Base-by-base conservation (phyloP, 805 yeast species). In the Zygosaccharomyces bailii region DNA sequence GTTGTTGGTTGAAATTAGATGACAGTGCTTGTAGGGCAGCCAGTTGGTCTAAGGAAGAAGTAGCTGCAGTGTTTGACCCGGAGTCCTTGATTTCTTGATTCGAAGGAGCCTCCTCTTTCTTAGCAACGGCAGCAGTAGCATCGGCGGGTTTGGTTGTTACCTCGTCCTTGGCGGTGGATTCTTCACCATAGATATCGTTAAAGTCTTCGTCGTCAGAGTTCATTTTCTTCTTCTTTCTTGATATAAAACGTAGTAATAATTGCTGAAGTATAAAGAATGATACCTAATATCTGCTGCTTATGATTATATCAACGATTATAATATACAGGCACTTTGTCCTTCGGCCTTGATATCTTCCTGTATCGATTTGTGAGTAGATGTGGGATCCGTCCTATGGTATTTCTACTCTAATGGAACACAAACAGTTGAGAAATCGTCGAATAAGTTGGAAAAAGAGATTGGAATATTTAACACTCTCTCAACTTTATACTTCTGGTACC, bases 171-270 rank as follows among this genome's bases (percentile, higher is more conserved):
- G 54, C 49, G 32, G 55, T 51, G 34, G 53, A 54, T 37, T 56
- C 72, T 44, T 66, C 66, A 43, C 68, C 69, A 69, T 90, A 90
- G 69, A 90, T 86, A 65, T 90, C 96, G 69, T 89, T 95, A 67
- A 90, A 90, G 65, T 89, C 96, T 69, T 90, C 97, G 70, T 89
- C 96, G 69, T 88, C 96, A 49, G 84, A 77, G 48, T 84, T 77
- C 85, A 80, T 81, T 43, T 45, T 67, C 46, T 84, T 77, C 85
- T 80, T 81, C 44, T 45, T 67, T 47, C 29, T 34, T 46, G 31
- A 21, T 24, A 37, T 37, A 37, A 37, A 37, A 37, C 31, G 40
- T 37, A 37, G 43, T 39, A 24, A 21, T 31, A 39, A 39, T 31
- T 39, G 35, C 43, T 39, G 36, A 31, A 37, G 40, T 37, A 37